phyloP scores from a whole-genome alignment of 441 rosid genomes.

The Breynia disticha region DNA sequence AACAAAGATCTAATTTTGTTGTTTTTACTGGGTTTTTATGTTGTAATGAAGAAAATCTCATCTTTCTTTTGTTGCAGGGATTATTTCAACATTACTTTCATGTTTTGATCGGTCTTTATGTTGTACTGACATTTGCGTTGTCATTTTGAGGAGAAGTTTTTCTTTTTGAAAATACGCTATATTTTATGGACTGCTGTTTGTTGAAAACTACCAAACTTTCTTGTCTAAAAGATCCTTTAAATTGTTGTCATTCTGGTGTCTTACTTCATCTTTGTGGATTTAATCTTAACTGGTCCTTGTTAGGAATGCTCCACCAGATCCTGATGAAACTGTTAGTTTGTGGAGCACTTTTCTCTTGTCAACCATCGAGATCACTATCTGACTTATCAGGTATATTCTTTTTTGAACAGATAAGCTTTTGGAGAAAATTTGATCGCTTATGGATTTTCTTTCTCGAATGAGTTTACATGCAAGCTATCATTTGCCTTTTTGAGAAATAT shows the following conservation, averaged over 20 bases:
- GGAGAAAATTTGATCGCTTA: no score
- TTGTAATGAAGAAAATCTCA: no score
- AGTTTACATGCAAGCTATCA: no score
- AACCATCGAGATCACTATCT: conserved; percentile 92
- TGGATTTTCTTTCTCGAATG: no score
- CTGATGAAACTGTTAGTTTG: conserved; percentile 85
- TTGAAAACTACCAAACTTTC: conserved; percentile 44
- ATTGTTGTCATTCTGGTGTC: neutral
- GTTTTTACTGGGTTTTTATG: no score
- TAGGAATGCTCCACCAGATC: conserved; percentile 92
- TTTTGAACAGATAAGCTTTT: neutral
- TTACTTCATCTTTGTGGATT: conserved; percentile 41
- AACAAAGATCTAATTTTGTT: no score
- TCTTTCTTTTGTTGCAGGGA: no score
- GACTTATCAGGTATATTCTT: conserved; percentile 57
- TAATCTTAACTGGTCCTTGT: conserved; percentile 81
- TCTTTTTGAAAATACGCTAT: no score
- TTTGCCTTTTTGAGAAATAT: neutral
- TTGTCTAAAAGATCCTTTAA: neutral
- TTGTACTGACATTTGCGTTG: no score
- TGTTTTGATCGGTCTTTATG: neutral
- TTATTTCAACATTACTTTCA: no score
- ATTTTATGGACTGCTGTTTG: neutral
- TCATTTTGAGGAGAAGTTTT: neutral
- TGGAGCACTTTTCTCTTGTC: conserved; percentile 85